A percentile compares a stretch with the other conserved stretches of the same genome.
These are phyloP conservation scores for Diaporthe sp. DNA, from an alignment of 2,329 filamentous ascomycete genomes.

Conservation along the genomic window DNA sequence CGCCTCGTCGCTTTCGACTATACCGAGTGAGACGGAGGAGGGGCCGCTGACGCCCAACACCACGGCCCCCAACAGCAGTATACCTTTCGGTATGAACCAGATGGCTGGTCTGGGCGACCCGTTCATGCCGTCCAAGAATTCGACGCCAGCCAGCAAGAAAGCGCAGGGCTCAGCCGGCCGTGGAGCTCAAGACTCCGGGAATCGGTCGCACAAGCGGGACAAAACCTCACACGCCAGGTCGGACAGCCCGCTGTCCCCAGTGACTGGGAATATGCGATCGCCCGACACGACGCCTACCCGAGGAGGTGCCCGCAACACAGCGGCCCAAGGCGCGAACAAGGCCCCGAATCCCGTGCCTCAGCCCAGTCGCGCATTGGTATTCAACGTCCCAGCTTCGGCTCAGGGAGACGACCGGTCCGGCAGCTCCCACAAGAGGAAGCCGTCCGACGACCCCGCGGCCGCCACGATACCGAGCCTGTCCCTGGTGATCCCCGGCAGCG, in stretches of 20 bases:
- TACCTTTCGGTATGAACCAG: slow-evolving; percentile 38
- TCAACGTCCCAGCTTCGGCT: neutral
- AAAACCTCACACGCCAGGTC: slow-evolving; percentile 14
- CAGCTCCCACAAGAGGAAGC: slow-evolving; percentile 40
- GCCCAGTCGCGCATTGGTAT: neutral
- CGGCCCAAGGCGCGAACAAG: neutral
- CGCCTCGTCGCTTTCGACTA: slow-evolving; percentile 67
- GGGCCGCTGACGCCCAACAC: slow-evolving; percentile 47
- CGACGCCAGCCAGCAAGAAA: slow-evolving; percentile 9
- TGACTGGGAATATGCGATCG: slow-evolving; percentile 38
- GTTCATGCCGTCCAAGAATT: slow-evolving; percentile 21
- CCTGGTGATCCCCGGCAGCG: neutral
- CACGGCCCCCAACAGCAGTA: slow-evolving; percentile 31
- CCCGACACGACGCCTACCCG: slow-evolving; percentile 30
- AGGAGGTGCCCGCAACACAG: neutral
- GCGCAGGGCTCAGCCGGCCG: neutral
- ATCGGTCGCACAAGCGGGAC: slow-evolving; percentile 13
- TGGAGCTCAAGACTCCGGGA: slow-evolving; percentile 1
- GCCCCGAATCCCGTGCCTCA: neutral
- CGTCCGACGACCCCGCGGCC: slow-evolving; percentile 37
- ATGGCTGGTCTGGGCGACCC: slow-evolving; percentile 28
- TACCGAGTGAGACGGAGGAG: slow-evolving; percentile 67
- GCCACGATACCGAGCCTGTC: neutral
- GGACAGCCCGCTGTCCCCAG: slow-evolving; percentile 36
- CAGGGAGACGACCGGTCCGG: slow-evolving; percentile 12